Evolutionary conservation across 768 basidiomycete genomes (phyloP).

Genomic region (Pluteus cervinus): DNA sequence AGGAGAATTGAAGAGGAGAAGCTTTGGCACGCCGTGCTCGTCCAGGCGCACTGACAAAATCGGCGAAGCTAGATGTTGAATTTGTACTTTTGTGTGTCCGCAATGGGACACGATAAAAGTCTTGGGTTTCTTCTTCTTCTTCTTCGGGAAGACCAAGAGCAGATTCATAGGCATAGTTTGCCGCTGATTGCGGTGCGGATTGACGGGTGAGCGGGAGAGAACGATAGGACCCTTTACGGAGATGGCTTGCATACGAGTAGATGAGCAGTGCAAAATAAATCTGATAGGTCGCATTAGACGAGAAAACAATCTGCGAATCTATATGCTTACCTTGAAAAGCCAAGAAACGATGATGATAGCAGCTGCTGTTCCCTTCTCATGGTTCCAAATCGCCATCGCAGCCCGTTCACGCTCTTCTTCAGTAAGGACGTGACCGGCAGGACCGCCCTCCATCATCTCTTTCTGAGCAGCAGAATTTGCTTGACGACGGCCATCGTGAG

Average conservation of each 20-base stretch:
- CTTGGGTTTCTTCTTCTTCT: slow-evolving; percentile 61
- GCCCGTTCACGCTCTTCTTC: slow-evolving; percentile 62
- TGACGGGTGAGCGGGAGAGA: slow-evolving; percentile 57
- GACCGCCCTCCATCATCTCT: slow-evolving; percentile 65
- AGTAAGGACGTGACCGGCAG: slow-evolving; percentile 47
- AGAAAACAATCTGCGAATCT: slow-evolving; percentile 1
- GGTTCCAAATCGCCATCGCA: slow-evolving; percentile 81
- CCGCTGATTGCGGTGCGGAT: slow-evolving; percentile 20
- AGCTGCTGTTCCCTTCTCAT: slow-evolving; percentile 80
- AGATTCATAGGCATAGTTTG: slow-evolving; percentile 30
- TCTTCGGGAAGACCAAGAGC: slow-evolving; percentile 34
- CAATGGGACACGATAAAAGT: slow-evolving; percentile 63
- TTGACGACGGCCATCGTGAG: slow-evolving; percentile 82
- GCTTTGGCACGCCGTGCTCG: slow-evolving; percentile 24
- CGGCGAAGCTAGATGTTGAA: slow-evolving; percentile 51
- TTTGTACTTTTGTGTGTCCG: slow-evolving; percentile 24
- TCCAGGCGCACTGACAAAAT: slow-evolving; percentile 57
- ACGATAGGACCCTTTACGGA: slow-evolving; percentile 88
- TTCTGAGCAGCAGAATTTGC: slow-evolving; percentile 86
- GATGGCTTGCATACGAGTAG: slow-evolving; percentile 91
- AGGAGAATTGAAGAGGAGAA: no score
- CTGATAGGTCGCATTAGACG: slow-evolving; percentile 32
- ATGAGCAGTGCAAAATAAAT: slow-evolving; percentile 86
- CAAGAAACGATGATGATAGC: slow-evolving; percentile 78
- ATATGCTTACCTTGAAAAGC: slow-evolving; percentile 70